A percentile compares a stretch with the other conserved stretches of the same genome.
Evolutionary conservation across 2,329 filamentous ascomycete genomes (phyloP).

Genomic region (Zasmidium citrigriseum): DNA sequence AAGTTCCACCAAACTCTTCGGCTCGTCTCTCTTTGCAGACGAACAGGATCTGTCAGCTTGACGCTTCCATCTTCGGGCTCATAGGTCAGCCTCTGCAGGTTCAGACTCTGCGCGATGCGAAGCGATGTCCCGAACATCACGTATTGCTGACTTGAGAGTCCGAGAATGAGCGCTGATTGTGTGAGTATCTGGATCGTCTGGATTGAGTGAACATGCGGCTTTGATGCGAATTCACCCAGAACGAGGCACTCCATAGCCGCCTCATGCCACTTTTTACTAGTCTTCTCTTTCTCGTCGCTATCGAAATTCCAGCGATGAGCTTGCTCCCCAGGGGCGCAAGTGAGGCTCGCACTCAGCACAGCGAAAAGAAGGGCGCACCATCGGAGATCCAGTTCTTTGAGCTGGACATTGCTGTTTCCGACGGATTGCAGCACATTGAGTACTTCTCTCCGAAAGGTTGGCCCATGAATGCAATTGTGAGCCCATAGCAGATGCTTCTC

Average conservation of each 20-base stretch:
- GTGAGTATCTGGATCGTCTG: slow-evolving; percentile 8
- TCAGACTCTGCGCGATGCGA: slow-evolving; percentile 5
- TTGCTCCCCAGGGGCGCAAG: not conserved
- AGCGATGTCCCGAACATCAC: slow-evolving; percentile 10
- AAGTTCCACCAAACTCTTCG: slow-evolving; percentile 12
- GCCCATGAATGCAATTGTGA: slow-evolving; percentile 3
- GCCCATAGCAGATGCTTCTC: slow-evolving; percentile 3
- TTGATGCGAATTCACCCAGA: slow-evolving; percentile 9
- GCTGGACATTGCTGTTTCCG: not conserved
- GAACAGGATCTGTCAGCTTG: not conserved
- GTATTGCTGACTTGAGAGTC: slow-evolving; percentile 9
- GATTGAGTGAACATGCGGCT: slow-evolving; percentile 5
- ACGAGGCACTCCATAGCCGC: slow-evolving; percentile 9
- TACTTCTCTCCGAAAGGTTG: slow-evolving; percentile 11
- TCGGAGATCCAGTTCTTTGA: slow-evolving; percentile 3
- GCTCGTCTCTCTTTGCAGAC: slow-evolving; percentile 2
- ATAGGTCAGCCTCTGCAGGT: slow-evolving; percentile 5
- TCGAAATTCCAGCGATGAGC: not conserved
- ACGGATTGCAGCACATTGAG: not conserved
- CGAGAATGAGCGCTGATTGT: slow-evolving; percentile 5
- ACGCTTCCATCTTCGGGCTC: not conserved
- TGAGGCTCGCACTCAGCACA: slow-evolving; percentile 3
- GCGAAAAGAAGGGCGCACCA: slow-evolving; percentile 15
- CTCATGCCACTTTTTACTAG: slow-evolving; percentile 6
- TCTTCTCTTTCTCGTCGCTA: not conserved